Evolutionary conservation across 2,329 filamentous ascomycete species (phyloP).

Genomic region (Trichoderma sp.): DNA sequence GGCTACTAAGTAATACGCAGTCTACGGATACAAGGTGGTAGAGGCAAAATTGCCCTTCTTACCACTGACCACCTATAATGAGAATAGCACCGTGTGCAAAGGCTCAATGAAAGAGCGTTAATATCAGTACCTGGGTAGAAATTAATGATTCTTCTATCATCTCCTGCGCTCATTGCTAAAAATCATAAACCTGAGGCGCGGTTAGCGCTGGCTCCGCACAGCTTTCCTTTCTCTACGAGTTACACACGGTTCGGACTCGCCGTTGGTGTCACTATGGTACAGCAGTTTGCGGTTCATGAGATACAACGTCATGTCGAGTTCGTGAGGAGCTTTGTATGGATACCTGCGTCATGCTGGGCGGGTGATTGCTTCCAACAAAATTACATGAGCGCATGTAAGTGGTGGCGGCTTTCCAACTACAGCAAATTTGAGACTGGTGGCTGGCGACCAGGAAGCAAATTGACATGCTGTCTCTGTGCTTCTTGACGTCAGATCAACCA

Average conservation of each 20-base stretch:
- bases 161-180: background rate
- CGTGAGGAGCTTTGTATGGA: background rate
- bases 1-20: background rate
- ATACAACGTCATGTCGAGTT: background rate
- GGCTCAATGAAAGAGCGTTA: background rate
- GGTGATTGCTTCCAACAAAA: background rate
- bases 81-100: background rate
- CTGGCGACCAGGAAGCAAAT: background rate
- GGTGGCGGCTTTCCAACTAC: background rate
- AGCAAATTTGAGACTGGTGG: background rate
- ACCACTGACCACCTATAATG: background rate
- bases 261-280: background rate
- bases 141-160: too few species aligned
- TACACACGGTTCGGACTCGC: background rate
- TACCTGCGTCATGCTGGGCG: background rate
- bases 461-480: background rate
- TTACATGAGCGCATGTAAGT: background rate
- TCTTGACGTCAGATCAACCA: background rate
- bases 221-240: background rate
- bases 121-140: background rate
- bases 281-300: background rate
- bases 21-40: background rate
- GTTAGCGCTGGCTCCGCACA: background rate
- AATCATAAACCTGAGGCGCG: background rate
- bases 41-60: background rate